Base-by-base conservation (phyloP, 208 protist species). In the Strigomonas culicis region DNA sequence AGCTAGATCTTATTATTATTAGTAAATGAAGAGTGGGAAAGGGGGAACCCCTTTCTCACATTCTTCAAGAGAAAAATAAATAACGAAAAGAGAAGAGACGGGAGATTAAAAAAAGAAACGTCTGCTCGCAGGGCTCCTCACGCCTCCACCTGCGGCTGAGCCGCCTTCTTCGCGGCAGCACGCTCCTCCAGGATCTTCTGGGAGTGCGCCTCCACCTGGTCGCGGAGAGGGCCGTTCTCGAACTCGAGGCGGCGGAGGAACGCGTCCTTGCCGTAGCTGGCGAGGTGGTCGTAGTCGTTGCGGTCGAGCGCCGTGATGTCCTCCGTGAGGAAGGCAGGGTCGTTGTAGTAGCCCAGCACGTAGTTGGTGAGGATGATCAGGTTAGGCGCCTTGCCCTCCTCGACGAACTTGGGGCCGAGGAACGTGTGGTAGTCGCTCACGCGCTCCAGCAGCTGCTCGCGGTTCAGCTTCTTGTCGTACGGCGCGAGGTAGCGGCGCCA, bases 221-320 rank as follows among this genome's bases (percentile, higher is more conserved):
- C 92, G 55, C 88, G 80, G 52, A 97, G 82, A 21, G 92, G 89
- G 36, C 92, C 92, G 74, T 94, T 96, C 71, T 97, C 92, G 70
- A 97, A 96, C 77, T 95, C 89, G 43, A 97, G 74, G n/a, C 92
- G 86, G 63, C 90, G 89, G 61, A 95, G 73, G 72, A 97, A 97
- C 32, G 88, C 90, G 66, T 97, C 92, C 68, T 93, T 93, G 66
- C 84, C 90, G 66, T 78, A 84, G 70, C 77, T 77, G 22, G 82
- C 80, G 68, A 95, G 81, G 76, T 95, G 84, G 61, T 93, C 86
- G 63, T 90, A 97, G 76, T 95, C 92, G 73, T 97, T 94, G 57
- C 76, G 79, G 39, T 97, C 92, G 19, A 97, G 80, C 25, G 78
- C 84, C n/a, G 76, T 28, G 52, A 95, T 93, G 66, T 95, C 85